Evolutionary conservation across 495 filamentous ascomycete species (phyloP).

Genomic region (Neurospora terricola): DNA sequence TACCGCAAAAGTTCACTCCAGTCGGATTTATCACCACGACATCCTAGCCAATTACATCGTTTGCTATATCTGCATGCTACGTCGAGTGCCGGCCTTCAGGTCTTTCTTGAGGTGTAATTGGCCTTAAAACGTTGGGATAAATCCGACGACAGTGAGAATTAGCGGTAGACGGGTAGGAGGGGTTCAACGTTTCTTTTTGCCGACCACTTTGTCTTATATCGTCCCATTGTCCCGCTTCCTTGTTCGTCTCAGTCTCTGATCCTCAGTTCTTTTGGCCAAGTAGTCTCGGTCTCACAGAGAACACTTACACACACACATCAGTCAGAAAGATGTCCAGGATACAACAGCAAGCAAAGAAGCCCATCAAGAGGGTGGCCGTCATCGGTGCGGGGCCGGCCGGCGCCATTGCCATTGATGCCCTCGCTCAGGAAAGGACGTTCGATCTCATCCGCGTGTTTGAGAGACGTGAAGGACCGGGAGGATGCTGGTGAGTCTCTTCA

Average conservation of each 20-base stretch:
- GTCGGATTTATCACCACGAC: too few species aligned
- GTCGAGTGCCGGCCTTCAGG: too few species aligned
- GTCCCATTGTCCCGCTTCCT: not conserved
- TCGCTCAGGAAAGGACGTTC: constrained; percentile 46
- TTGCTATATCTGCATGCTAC: too few species aligned
- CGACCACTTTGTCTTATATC: not conserved
- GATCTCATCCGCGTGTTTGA: constrained; percentile 51
- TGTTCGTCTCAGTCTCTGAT: not conserved
- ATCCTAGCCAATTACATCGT: too few species aligned
- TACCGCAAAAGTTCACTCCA: not conserved
- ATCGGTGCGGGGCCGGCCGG: constrained; percentile 51
- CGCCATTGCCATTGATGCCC: constrained; percentile 48
- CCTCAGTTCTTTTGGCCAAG: not conserved
- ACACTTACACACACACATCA: not conserved
- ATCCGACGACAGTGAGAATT: too few species aligned
- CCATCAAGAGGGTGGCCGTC: constrained; percentile 43
- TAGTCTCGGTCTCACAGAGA: not conserved
- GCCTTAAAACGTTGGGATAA: too few species aligned
- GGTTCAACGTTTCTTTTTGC: not conserved
- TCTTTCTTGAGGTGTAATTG: too few species aligned
- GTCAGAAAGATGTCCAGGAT: not conserved
- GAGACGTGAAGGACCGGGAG: constrained; percentile 45
- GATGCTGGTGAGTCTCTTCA: constrained; percentile 38
- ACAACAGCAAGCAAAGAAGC: not conserved
- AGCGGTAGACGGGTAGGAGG: not conserved